Conservation (phyloP, 192 early-diverging fungal species). For the Chytriomyces hyalinus region DNA sequence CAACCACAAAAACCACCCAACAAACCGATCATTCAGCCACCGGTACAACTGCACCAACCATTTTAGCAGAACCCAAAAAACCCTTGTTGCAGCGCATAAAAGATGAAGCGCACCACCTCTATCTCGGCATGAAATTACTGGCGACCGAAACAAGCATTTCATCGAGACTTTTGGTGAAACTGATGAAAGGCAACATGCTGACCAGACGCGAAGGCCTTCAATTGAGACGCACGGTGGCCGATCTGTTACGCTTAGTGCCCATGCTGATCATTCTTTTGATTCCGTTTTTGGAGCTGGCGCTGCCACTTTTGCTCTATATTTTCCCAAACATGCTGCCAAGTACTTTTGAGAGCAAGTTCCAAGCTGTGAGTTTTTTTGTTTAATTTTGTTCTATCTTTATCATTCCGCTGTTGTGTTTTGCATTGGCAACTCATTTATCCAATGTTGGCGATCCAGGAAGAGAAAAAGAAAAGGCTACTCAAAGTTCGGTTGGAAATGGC, state of each 20-base stretch:
- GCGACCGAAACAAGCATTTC: conserved; percentile 88
- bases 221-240: conserved; percentile 83
- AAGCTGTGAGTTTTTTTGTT: conserved; percentile 54
- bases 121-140: conserved; percentile 90
- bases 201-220: conserved; percentile 87
- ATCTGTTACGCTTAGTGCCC: conserved; percentile 86
- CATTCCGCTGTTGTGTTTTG: background rate
- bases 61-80: conserved; percentile 41
- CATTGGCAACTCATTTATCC: no score
- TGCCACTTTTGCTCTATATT: conserved; percentile 88
- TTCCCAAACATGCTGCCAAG: conserved; percentile 98
- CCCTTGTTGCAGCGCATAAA: conserved; percentile 67
- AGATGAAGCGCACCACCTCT: conserved; percentile 88
- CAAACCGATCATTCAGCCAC: no score
- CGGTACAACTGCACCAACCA: no score
- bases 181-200: conserved; percentile 76
- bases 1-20: background rate
- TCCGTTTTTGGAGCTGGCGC: conserved; percentile 91
- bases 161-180: conserved; percentile 71
- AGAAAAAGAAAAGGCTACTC: conserved; percentile 91
- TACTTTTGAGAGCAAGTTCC: conserved; percentile 92
- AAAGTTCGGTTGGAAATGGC: conserved; percentile 94
- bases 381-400: background rate
- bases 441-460: conserved; percentile 61
- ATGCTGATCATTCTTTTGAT: conserved; percentile 91